These are phyloP conservation scores for Phytophthora crassamura DNA, from an alignment of 352 stramenopile species.

Conservation along the genomic window DNA sequence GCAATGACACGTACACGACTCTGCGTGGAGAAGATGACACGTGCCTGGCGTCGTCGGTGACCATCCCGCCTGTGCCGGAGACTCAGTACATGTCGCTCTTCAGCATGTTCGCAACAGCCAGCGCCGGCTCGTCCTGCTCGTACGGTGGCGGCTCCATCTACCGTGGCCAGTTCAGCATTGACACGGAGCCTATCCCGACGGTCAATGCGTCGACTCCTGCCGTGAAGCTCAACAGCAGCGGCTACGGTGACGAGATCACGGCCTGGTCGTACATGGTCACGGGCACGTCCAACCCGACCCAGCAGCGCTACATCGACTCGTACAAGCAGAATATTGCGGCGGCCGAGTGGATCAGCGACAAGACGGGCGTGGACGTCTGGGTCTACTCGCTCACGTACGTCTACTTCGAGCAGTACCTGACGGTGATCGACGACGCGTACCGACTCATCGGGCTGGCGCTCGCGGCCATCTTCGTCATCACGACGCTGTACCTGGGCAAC, in stretches of 20 bases:
- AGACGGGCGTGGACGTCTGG: conserved; percentile 67
- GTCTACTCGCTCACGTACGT: conserved; percentile 64
- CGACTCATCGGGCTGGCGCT: conserved; percentile 56
- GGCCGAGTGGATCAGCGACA: conserved; percentile 62
- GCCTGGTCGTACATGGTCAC: conserved; percentile 75
- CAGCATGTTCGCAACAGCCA: conserved; percentile 73
- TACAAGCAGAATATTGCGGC: conserved; percentile 63
- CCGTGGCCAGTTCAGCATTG: conserved; percentile 67
- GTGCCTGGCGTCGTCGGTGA: conserved; percentile 47
- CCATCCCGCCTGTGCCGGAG: conserved; percentile 50
- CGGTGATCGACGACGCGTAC: conserved; percentile 58
- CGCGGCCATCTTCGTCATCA: conserved; percentile 60
- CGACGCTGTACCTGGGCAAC: conserved; percentile 55
- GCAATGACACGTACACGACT: conserved; percentile 56
- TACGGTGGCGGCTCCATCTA: conserved; percentile 77
- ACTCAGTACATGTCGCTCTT: conserved; percentile 77
- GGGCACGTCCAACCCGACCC: conserved; percentile 57
- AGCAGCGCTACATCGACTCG: conserved; percentile 64
- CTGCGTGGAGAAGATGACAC: conserved; percentile 40
- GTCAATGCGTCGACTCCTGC: conserved; percentile 46
- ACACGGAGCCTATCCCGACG: conserved; percentile 60
- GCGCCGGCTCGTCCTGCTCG: conserved; percentile 62
- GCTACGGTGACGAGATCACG: conserved; percentile 60
- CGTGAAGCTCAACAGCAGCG: conserved; percentile 59
- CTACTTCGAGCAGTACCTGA: conserved; percentile 77